Conservation (phyloP, 495 filamentous ascomycete genomes). For the Penicillium coprophilum region DNA sequence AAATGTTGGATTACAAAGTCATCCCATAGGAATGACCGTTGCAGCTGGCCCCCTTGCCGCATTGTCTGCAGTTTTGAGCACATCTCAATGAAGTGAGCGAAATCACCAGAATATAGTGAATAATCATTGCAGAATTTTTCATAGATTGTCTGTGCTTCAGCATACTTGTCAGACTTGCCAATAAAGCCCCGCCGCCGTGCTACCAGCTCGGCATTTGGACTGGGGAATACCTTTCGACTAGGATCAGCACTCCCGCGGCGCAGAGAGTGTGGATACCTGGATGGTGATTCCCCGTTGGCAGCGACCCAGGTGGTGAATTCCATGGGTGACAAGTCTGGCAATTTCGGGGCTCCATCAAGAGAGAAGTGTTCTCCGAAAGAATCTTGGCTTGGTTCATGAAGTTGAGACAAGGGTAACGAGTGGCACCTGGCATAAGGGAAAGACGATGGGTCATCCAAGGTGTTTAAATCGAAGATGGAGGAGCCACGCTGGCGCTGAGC, state of each 20-base stretch:
- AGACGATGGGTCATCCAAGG: constrained; percentile 16
- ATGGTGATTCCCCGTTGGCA: constrained; percentile 18
- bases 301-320: constrained; percentile 19
- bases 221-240: neutral
- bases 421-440: constrained; percentile 22
- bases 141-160: constrained; percentile 37
- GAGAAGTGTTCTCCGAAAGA: constrained; percentile 2
- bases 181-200: constrained; percentile 30
- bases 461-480: constrained; percentile 8
- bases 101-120: constrained; percentile 53
- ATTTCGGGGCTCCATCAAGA: constrained; percentile 2
- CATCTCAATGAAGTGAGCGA: constrained; percentile 52
- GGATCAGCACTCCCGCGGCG: neutral
- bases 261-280: constrained; percentile 15
- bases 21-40: constrained; percentile 59
- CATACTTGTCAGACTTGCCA: constrained; percentile 17
- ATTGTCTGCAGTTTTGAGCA: constrained; percentile 56
- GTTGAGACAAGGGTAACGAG: constrained; percentile 18
- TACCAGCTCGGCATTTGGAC: constrained; percentile 19
- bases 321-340: constrained; percentile 10
- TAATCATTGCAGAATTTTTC: constrained; percentile 57
- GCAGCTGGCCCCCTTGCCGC: constrained; percentile 36
- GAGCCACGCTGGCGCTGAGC: constrained; percentile 18
- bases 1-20: constrained; percentile 61
- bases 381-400: constrained; percentile 10